phyloP scores from a whole-genome alignment of 2,329 filamentous ascomycete genomes.

The Cadophora gregata region DNA sequence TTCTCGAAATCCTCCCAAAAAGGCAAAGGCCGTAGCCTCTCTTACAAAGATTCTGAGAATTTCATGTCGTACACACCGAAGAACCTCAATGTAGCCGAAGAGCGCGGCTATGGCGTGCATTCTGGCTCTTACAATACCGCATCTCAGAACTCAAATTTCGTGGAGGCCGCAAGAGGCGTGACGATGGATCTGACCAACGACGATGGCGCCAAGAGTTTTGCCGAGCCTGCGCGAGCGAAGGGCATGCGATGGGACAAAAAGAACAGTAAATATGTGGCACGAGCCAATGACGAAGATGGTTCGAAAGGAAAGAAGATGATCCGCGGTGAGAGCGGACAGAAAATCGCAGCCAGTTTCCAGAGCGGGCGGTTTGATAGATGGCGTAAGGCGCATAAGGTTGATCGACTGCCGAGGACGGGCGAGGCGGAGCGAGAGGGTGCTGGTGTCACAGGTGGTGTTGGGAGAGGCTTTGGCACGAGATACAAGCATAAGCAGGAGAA shows the following conservation, averaged over 20 bases:
- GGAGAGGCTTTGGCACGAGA: slow-evolving; percentile 55
- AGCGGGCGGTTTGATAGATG: slow-evolving; percentile 93
- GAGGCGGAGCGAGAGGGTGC: slow-evolving; percentile 68
- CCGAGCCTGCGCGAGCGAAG: slow-evolving; percentile 72
- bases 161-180: slow-evolving; percentile 82
- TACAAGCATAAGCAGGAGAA: slow-evolving; percentile 88
- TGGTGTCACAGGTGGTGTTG: slow-evolving; percentile 43
- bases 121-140: slow-evolving; percentile 67
- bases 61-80: slow-evolving; percentile 97
- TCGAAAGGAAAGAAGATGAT: slow-evolving; percentile 76
- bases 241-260: slow-evolving; percentile 97
- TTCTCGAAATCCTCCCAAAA: slow-evolving; percentile 64
- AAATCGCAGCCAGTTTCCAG: slow-evolving; percentile 93
- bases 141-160: slow-evolving; percentile 71
- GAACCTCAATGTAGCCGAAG: slow-evolving; percentile 80
- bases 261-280: slow-evolving; percentile 90
- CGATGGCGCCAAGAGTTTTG: slow-evolving; percentile 81
- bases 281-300: slow-evolving; percentile 93
- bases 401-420: slow-evolving; percentile 79
- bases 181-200: slow-evolving; percentile 95
- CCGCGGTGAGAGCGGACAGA: slow-evolving; percentile 88
- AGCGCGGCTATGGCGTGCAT: slow-evolving; percentile 92
- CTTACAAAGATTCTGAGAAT: slow-evolving; percentile 84
- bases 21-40: slow-evolving; percentile 61
- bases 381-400: slow-evolving; percentile 85